phyloP scores from a whole-genome alignment of 257 asterid genomes.

The Solanum megistacrolobum region DNA sequence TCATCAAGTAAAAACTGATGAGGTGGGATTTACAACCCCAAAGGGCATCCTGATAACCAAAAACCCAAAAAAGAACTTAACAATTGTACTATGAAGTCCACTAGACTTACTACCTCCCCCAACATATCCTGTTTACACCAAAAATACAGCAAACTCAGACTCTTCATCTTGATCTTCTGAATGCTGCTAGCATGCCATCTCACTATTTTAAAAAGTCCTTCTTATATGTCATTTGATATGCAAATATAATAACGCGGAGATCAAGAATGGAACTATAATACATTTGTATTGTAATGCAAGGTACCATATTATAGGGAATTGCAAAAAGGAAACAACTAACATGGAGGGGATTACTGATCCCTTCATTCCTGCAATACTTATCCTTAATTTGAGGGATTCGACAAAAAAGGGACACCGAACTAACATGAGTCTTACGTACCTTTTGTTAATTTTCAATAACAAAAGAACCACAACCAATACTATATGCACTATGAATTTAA shows the following conservation, averaged over 20 bases:
- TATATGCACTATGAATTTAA: neutral
- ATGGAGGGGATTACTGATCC: neutral
- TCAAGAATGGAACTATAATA: neutral
- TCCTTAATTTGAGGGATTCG: neutral
- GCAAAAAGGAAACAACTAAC: neutral
- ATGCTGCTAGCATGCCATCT: neutral
- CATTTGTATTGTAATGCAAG: neutral
- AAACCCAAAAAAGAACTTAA: no score
- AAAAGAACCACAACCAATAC: neutral
- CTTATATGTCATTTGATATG: neutral
- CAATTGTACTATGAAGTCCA: no score
- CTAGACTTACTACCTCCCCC: no score
- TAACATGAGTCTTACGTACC: neutral
- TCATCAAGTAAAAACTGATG: no score
- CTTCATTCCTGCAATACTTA: neutral
- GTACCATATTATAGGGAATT: neutral
- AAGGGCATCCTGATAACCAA: no score
- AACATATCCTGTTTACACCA: no score
- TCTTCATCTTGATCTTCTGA: no score
- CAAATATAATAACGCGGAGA: neutral
- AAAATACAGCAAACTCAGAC: no score
- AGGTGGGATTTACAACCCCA: no score
- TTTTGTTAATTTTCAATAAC: neutral
- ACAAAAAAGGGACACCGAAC: neutral
- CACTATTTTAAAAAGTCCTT: neutral